These are phyloP conservation scores for Hanseniaspora meyeri DNA, from an alignment of 805 yeast genomes.

Conservation along the genomic window DNA sequence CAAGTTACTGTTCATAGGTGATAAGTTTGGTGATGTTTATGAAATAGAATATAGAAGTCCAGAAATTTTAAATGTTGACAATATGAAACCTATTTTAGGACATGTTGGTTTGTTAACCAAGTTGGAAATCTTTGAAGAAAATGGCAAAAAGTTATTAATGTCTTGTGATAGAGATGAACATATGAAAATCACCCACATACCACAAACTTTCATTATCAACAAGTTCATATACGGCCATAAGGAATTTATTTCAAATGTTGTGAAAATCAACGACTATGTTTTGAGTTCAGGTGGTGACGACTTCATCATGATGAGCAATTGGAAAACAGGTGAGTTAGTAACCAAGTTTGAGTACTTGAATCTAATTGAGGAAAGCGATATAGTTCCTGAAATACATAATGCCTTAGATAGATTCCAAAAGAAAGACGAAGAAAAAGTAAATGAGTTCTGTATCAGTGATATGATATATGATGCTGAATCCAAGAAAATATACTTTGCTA, in stretches of 20 bases:
- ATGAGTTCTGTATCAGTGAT: conserved; percentile 42
- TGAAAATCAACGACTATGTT: conserved; percentile 38
- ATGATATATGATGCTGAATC: conserved; percentile 27
- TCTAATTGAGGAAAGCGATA: conserved; percentile 34
- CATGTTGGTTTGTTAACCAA: conserved; percentile 96
- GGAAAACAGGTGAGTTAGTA: conserved; percentile 45
- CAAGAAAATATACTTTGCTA: conserved; percentile 33
- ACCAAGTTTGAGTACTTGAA: conserved; percentile 39
- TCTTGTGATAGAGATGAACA: conserved; percentile 96
- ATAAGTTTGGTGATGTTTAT: conserved; percentile 94
- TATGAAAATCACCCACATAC: conserved; percentile 69
- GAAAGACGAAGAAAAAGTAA: conserved; percentile 32
- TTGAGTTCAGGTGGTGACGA: conserved; percentile 90
- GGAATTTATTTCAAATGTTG: conserved; percentile 63
- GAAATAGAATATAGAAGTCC: conserved; percentile 31
- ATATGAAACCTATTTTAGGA: conserved; percentile 66
- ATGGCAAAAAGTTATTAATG: conserved; percentile 38
- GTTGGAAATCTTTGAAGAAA: conserved; percentile 27
- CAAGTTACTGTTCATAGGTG: conserved; percentile 59
- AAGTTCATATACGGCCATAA: conserved; percentile 78
- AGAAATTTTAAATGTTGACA: conserved; percentile 27
- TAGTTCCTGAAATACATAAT: conserved; percentile 37
- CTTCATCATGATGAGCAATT: conserved; percentile 62
- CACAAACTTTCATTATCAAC: conserved; percentile 64
- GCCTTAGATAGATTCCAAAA: conserved; percentile 56